Conservation (phyloP, 352 stramenopile genomes). For the Globisporangium nodosum region DNA sequence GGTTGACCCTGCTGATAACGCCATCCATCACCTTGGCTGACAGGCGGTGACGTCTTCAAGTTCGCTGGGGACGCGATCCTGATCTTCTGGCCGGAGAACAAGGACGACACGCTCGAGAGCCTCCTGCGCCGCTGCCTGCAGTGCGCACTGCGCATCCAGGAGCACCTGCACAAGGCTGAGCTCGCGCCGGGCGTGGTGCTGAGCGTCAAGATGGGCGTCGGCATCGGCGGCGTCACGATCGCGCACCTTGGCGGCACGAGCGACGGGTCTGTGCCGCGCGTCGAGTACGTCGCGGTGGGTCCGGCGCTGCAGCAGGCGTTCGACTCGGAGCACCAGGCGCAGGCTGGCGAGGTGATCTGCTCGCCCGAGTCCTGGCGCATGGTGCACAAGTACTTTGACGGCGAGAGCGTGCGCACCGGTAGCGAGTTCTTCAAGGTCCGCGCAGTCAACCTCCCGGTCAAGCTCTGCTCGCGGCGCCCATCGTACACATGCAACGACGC, state of each 20-base stretch:
- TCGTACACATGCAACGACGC: constrained; percentile 78
- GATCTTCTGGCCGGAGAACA: constrained; percentile 91
- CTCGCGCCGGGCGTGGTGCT: constrained; percentile 82
- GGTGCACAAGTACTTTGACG: constrained; percentile 57
- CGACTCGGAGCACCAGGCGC: constrained; percentile 78
- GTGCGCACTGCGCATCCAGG: constrained; percentile 88
- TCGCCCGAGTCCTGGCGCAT: constrained; percentile 79
- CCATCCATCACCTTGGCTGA: not conserved
- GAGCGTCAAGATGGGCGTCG: constrained; percentile 94
- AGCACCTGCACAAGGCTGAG: constrained; percentile 83
- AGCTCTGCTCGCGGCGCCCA: constrained; percentile 56
- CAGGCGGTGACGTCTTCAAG: constrained; percentile 89
- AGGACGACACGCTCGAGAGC: constrained; percentile 83
- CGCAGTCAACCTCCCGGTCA: constrained; percentile 48
- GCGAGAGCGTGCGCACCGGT: constrained; percentile 25
- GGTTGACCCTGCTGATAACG: not conserved
- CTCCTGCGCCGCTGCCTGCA: constrained; percentile 81
- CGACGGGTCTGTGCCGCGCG: constrained; percentile 68
- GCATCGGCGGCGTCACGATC: constrained; percentile 82
- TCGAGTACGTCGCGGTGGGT: constrained; percentile 91
- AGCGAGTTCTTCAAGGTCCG: constrained; percentile 59
- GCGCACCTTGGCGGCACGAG: constrained; percentile 87
- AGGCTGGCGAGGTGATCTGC: constrained; percentile 88
- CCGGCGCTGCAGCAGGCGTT: constrained; percentile 91
- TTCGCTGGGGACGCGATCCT: constrained; percentile 95